Evolutionary conservation across 1,284 basidiomycete species (phyloP).

Genomic region (Cronartium quercuum): DNA sequence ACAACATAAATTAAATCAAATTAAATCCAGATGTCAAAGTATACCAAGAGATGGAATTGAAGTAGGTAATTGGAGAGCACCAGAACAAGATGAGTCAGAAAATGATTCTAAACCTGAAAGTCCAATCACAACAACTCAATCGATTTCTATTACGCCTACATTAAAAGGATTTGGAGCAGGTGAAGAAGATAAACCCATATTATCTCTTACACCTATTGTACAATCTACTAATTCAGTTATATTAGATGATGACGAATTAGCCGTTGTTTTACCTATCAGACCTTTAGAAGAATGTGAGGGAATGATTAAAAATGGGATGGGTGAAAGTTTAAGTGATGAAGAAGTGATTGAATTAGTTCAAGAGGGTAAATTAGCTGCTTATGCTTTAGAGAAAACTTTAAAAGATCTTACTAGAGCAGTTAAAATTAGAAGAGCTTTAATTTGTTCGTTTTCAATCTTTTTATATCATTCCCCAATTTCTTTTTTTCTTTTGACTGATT

Average conservation of each 20-base stretch:
- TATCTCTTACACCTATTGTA: slow-evolving; percentile 5
- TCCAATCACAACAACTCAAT: background rate
- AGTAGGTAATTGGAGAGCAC: background rate
- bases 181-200: slow-evolving; percentile 7
- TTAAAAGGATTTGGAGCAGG: slow-evolving; percentile 35
- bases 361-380: slow-evolving; percentile 85
- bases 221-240: background rate
- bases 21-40: background rate
- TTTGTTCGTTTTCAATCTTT: slow-evolving; percentile 52
- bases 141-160: slow-evolving; percentile 19
- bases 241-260: background rate
- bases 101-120: background rate
- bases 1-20: background rate
- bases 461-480: background rate
- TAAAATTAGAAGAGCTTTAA: slow-evolving; percentile 73
- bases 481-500: background rate
- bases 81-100: background rate
- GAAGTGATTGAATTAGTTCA: slow-evolving; percentile 84
- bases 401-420: slow-evolving; percentile 83
- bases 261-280: slow-evolving; percentile 1
- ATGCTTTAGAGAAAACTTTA: slow-evolving; percentile 81
- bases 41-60: background rate
- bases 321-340: slow-evolving; percentile 71
- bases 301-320: slow-evolving; percentile 66
- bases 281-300: slow-evolving; percentile 50